Evolutionary conservation across 1,139 yeast genomes (phyloP).

Genomic region (Candida dubliniensis): DNA sequence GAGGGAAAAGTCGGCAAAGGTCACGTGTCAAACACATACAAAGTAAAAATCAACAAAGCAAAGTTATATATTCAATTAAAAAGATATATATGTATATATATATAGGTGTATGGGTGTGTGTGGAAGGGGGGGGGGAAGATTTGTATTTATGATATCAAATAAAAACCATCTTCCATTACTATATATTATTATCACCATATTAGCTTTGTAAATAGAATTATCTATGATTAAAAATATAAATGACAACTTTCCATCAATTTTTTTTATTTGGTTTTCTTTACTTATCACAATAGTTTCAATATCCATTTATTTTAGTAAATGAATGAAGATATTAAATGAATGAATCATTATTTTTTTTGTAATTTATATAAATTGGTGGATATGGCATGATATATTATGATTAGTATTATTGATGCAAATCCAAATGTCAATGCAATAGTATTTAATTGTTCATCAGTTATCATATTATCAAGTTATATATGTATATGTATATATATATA

Average conservation of each 20-base stretch:
- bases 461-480: slow-evolving; percentile 47
- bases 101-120: background rate
- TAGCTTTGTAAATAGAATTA: background rate
- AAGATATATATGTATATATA: too few relatives aligned
- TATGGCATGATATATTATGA: slow-evolving; percentile 66
- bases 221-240: too few relatives aligned
- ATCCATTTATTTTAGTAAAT: background rate
- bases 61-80: too few relatives aligned
- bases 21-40: too few relatives aligned
- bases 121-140: background rate
- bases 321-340: background rate
- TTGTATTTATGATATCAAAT: too few relatives aligned
- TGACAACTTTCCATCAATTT: background rate
- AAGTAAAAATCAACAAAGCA: too few relatives aligned
- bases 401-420: slow-evolving; percentile 65
- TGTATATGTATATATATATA: background rate
- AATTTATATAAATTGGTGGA: slow-evolving; percentile 39
- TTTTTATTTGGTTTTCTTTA: background rate
- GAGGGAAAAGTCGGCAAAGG: too few relatives aligned
- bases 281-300: background rate
- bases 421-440: slow-evolving; percentile 77
- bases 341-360: slow-evolving; percentile 8
- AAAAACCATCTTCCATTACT: too few relatives aligned
- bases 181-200: too few relatives aligned
- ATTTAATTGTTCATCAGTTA: slow-evolving; percentile 77